Evolutionary conservation across 1,284 basidiomycete genomes (phyloP).

Genomic region (Ustilago sp.): DNA sequence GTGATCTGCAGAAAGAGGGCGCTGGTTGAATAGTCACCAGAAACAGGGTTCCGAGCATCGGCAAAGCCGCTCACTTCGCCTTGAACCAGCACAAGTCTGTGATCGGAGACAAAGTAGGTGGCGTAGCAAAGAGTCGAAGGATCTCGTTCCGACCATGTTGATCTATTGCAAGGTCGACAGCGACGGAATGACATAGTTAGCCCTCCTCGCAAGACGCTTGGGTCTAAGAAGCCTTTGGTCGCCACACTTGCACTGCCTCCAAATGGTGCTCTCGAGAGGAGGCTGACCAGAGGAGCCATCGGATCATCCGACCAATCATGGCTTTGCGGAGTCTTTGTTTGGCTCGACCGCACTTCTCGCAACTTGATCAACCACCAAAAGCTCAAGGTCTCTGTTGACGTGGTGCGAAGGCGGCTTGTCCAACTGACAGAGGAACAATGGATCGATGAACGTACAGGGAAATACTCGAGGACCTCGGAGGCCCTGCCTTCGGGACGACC

Average conservation of each 20-base stretch:
- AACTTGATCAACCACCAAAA: background rate
- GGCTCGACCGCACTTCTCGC: background rate
- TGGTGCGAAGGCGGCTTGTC: background rate
- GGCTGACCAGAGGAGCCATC: conserved; percentile 1
- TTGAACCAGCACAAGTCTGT: background rate
- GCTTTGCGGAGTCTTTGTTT: background rate
- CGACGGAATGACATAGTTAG: background rate
- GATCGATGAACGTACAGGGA: background rate
- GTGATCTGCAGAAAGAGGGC: background rate
- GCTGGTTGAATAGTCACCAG: background rate
- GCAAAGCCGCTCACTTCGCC: conserved; percentile 3
- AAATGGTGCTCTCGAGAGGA: background rate
- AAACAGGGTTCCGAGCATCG: background rate
- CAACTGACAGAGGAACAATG: background rate
- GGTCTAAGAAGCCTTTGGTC: background rate
- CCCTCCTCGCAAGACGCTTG: background rate
- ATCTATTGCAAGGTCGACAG: background rate
- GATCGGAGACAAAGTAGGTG: background rate
- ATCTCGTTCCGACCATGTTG: background rate
- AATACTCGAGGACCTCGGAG: background rate
- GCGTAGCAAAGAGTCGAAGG: conserved; percentile 1
- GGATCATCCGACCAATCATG: conserved; percentile 14
- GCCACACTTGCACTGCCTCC: background rate
- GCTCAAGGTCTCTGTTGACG: background rate
- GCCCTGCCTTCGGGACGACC: background rate